Base-by-base conservation (phyloP, 768 basidiomycete species). In the Naganishia vaughanmartiniae region DNA sequence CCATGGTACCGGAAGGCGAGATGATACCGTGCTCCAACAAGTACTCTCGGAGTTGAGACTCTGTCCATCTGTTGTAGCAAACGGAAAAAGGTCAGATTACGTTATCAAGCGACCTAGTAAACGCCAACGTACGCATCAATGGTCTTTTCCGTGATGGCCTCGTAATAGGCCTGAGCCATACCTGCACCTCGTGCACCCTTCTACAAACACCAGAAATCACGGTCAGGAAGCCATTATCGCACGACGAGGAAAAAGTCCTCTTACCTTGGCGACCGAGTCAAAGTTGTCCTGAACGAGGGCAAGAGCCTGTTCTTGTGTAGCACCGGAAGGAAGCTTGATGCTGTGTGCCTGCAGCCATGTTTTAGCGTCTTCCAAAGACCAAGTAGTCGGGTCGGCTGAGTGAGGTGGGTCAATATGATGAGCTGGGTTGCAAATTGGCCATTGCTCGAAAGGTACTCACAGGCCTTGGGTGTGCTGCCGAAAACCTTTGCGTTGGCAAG, bases 1-100 rank as follows among this genome's bases (percentile, higher is more conserved):
- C 94, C 67, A 85, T 84, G 2, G 88, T 88, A 1, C 90, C 89
- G 33, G 86, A 85, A 17, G 94, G 93, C 7, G 89, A 86, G 60
- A 98, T 87, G 71, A 95, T 84, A 51, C 93, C 93, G 74, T 95
- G 89, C 76, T 90, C 87, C 66, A 96, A 86, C 14, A 98, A 84
- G 82, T 89, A 95, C 73, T 90, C 84, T 76, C 93, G 87, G 26
- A 96, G 84, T 33, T 85, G 85, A 15, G 87, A 88, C 76, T 97
- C 93, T 78, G 90, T 87, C 93, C 93, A 98, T 0, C 81, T 58
- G 21, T 4, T 24, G 30, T 3, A 19, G 30, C 19, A 51, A 26
- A 14, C 42, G 77, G 70, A 24, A 63, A 5, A 54, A 31, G 30
- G 6, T 45, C 4, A 53, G 51, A 30, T 24, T 21, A 19, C 17